These are phyloP conservation scores for Knufia fluminis DNA, from an alignment of 2,329 filamentous ascomycete genomes.

Conservation along the genomic window DNA sequence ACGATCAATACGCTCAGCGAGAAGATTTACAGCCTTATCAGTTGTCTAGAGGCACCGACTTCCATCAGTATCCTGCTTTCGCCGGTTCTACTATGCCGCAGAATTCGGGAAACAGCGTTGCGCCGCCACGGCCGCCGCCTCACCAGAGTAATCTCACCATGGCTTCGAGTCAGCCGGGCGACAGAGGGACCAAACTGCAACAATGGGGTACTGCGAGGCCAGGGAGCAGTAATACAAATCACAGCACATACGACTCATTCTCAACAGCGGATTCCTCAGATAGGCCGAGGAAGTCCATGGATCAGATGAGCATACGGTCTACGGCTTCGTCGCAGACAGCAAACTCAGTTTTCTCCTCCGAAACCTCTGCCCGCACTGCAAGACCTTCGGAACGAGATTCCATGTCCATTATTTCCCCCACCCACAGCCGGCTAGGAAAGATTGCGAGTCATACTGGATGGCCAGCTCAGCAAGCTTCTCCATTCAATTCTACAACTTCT, in stretches of 20 bases:
- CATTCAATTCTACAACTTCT: constrained; percentile 40
- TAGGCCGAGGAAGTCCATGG: constrained; percentile 50
- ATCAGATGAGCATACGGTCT: constrained; percentile 58
- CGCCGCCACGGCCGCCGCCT: constrained; percentile 52
- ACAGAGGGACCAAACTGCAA: constrained; percentile 62
- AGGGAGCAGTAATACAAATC: constrained; percentile 48
- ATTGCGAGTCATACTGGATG: constrained; percentile 33
- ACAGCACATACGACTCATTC: constrained; percentile 57
- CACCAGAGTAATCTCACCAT: constrained; percentile 50
- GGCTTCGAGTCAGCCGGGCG: constrained; percentile 62
- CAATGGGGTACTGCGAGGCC: constrained; percentile 57
- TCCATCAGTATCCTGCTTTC: constrained; percentile 77
- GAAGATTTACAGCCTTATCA: constrained; percentile 75
- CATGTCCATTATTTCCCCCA: constrained; percentile 28
- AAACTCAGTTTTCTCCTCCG: constrained; percentile 48
- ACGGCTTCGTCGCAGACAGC: constrained; percentile 50
- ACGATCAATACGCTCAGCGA: constrained; percentile 63
- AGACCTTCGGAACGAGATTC: constrained; percentile 21
- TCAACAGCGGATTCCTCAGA: constrained; percentile 43
- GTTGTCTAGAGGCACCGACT: constrained; percentile 72
- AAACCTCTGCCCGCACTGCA: constrained; percentile 39
- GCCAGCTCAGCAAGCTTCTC: constrained; percentile 36
- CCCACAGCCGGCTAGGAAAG: constrained; percentile 33
- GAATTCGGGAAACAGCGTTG: constrained; percentile 47
- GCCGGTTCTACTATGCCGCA: constrained; percentile 45